Conservation (phyloP, 2,329 filamentous ascomycete species). For the Pseudogymnoascus sp. region DNA sequence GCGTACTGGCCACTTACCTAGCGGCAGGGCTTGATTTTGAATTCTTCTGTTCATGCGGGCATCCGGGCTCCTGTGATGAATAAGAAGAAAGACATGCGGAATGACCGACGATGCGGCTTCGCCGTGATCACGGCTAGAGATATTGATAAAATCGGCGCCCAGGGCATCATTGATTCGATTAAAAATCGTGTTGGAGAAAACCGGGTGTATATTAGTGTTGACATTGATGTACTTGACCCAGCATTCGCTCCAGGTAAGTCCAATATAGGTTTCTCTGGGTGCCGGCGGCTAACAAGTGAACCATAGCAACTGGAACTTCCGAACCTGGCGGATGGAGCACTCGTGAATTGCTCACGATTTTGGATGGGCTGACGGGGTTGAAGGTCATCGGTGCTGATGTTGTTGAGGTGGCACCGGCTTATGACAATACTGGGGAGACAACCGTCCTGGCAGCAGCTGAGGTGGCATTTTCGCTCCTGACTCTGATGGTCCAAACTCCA, state of each 20-base stretch:
- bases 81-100: constrained; percentile 43
- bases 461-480: constrained; percentile 39
- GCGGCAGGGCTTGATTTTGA: constrained; percentile 43
- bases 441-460: constrained; percentile 46
- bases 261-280: background rate
- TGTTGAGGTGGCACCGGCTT: constrained; percentile 56
- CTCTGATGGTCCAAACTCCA: constrained; percentile 36
- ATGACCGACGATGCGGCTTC: constrained; percentile 55
- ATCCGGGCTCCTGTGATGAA: constrained; percentile 49
- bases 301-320: constrained; percentile 39
- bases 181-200: constrained; percentile 43
- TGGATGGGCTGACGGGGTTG: constrained; percentile 51
- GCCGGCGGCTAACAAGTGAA: constrained; percentile 20
- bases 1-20: background rate
- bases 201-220: constrained; percentile 47
- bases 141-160: constrained; percentile 38
- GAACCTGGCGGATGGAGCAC: constrained; percentile 58
- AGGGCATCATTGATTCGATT: constrained; percentile 37
- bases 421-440: constrained; percentile 54
- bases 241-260: constrained; percentile 42
- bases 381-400: constrained; percentile 55
- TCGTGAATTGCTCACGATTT: constrained; percentile 50
- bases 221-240: constrained; percentile 47
- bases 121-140: constrained; percentile 48
- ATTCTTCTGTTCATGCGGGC: constrained; percentile 55